phyloP scores from a whole-genome alignment of 345 rosid genomes.

The Murraya paniculata region DNA sequence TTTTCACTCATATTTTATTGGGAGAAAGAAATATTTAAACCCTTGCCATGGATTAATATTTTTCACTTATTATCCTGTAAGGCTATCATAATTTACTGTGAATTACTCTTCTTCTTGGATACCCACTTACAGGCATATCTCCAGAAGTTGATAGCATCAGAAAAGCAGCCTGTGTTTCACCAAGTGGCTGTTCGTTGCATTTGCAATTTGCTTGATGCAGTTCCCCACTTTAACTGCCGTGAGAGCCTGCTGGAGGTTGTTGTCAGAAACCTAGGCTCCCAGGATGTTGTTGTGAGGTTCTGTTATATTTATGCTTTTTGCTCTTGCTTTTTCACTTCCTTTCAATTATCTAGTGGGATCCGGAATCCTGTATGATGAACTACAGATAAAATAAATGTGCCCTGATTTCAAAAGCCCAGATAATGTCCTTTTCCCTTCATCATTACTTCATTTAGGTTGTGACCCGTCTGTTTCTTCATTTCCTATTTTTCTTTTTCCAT shows the following conservation, averaged over 20 bases:
- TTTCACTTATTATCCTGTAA: background rate
- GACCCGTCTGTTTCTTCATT: background rate
- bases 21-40: background rate
- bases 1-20: background rate
- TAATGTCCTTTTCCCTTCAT: background rate
- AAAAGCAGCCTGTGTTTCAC: constrained; percentile 54
- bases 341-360: background rate
- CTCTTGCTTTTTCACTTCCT: constrained; percentile 2
- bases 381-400: background rate
- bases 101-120: constrained; percentile 6
- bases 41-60: background rate
- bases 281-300: constrained; percentile 81
- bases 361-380: background rate
- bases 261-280: constrained; percentile 68
- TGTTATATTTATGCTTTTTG: constrained; percentile 15
- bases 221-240: constrained; percentile 86
- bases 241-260: constrained; percentile 69
- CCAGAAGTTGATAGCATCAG: constrained; percentile 57
- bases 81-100: background rate
- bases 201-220: constrained; percentile 77
- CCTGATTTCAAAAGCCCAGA: background rate
- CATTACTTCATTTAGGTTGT: background rate
- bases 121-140: constrained; percentile 61
- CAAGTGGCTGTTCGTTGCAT: constrained; percentile 72
- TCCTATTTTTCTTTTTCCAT: background rate